These are phyloP conservation scores for Rhodocollybia butyracea DNA, from an alignment of 768 basidiomycete genomes.

Conservation along the genomic window DNA sequence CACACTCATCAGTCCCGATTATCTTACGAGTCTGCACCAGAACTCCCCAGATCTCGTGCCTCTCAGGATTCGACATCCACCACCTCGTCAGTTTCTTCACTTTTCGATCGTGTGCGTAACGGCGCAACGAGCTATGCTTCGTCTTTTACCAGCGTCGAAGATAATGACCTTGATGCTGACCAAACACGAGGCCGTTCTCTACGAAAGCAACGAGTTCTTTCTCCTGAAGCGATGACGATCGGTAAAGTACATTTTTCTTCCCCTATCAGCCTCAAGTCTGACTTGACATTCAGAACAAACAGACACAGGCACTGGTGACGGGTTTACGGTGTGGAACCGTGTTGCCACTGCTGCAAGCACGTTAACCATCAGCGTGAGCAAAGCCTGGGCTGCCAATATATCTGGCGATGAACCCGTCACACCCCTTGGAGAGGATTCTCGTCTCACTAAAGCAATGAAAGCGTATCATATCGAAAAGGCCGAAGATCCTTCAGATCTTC, in stretches of 20 bases:
- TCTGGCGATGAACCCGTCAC: constrained; percentile 33
- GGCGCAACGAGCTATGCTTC: constrained; percentile 29
- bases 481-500: constrained; percentile 37
- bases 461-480: constrained; percentile 65
- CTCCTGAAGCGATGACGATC: neutral
- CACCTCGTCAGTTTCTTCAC: constrained; percentile 28
- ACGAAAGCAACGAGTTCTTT: neutral
- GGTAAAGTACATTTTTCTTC: neutral
- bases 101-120: constrained; percentile 34
- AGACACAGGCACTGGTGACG: constrained; percentile 27
- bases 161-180: constrained; percentile 18
- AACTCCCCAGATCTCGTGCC: constrained; percentile 6
- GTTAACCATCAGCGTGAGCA: constrained; percentile 54
- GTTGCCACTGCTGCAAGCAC: constrained; percentile 51
- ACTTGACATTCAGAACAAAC: neutral
- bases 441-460: constrained; percentile 62
- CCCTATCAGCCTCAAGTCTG: neutral
- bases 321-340: constrained; percentile 51
- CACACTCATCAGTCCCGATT: constrained; percentile 9
- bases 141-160: constrained; percentile 42
- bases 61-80: constrained; percentile 23
- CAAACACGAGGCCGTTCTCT: neutral
- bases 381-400: constrained; percentile 51
- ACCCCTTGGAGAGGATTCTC: constrained; percentile 54
- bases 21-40: constrained; percentile 3